Conservation (phyloP, 129 eudicot genomes). For the Silybum marianum region DNA sequence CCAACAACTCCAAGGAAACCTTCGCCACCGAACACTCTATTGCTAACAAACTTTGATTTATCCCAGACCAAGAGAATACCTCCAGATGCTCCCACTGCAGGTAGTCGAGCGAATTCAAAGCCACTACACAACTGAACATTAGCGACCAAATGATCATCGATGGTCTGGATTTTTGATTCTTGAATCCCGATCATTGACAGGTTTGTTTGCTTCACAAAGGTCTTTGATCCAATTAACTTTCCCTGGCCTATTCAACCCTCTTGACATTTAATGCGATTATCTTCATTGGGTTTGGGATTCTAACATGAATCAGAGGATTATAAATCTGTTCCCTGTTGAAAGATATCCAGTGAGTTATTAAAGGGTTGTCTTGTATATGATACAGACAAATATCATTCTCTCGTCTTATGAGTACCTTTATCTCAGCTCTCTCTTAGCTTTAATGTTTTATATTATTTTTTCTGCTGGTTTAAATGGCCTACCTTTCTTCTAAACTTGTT, state of each 20-base stretch:
- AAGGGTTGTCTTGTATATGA: not conserved
- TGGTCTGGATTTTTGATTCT: not conserved
- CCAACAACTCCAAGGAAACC: not conserved
- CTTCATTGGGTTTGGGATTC: not conserved
- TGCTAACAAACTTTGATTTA: not conserved
- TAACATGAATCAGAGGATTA: not conserved
- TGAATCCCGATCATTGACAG: not conserved
- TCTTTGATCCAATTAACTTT: not conserved
- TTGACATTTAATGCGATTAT: not conserved
- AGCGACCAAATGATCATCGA: not conserved
- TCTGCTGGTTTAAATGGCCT: not conserved
- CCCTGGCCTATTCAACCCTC: not conserved
- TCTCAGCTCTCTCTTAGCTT: not conserved
- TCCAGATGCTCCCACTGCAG: not conserved
- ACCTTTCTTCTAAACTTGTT: not conserved
- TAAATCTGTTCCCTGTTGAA: not conserved
- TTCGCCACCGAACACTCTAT: not conserved
- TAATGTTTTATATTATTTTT: not conserved
- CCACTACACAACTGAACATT: not conserved
- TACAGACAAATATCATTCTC: not conserved
- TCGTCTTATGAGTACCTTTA: no score
- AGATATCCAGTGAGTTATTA: not conserved
- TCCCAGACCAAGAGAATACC: not conserved
- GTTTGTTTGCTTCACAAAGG: not conserved
- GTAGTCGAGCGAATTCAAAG: not conserved